Conservation (phyloP, 2,329 filamentous ascomycete genomes). For the Hypoxylon sp. region DNA sequence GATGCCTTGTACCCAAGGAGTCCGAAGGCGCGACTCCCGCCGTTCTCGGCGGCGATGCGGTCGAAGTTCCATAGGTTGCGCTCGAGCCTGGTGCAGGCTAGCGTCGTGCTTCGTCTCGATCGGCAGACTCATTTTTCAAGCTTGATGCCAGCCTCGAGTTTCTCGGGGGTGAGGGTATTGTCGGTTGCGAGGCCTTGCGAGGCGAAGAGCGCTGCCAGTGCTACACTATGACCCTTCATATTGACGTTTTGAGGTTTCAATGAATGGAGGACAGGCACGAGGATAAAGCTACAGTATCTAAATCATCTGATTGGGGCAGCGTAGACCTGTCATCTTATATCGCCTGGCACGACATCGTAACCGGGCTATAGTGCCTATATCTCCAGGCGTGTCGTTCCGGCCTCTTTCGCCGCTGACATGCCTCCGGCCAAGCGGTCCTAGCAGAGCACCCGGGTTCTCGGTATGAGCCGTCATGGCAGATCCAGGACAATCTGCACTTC, state of each 20-base stretch:
- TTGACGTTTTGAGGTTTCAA: neutral
- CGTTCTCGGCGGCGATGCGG: slow-evolving; percentile 65
- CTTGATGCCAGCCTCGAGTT: slow-evolving; percentile 55
- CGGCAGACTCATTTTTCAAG: slow-evolving; percentile 51
- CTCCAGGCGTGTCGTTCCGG: slow-evolving; percentile 1
- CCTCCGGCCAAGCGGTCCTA: slow-evolving; percentile 11
- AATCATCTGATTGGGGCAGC: neutral
- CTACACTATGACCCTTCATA: slow-evolving; percentile 18
- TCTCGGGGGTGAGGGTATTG: slow-evolving; percentile 54
- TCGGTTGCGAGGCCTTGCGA: slow-evolving; percentile 42
- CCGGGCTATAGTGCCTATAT: neutral
- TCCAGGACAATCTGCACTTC: slow-evolving; percentile 13
- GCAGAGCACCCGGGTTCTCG: slow-evolving; percentile 4
- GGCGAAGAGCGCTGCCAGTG: slow-evolving; percentile 36
- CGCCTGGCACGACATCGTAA: neutral
- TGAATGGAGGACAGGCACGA: neutral
- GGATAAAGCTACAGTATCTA: neutral
- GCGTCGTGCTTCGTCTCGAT: neutral
- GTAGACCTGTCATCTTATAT: neutral
- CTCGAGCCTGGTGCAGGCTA: slow-evolving; percentile 57
- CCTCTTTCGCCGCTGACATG: neutral
- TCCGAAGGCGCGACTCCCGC: slow-evolving; percentile 70
- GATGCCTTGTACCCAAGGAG: slow-evolving; percentile 69
- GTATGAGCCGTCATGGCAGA: slow-evolving; percentile 12
- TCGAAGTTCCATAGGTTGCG: slow-evolving; percentile 66